phyloP scores from a whole-genome alignment of 2,329 filamentous ascomycete genomes.

The Ophiostoma pallidulum region DNA sequence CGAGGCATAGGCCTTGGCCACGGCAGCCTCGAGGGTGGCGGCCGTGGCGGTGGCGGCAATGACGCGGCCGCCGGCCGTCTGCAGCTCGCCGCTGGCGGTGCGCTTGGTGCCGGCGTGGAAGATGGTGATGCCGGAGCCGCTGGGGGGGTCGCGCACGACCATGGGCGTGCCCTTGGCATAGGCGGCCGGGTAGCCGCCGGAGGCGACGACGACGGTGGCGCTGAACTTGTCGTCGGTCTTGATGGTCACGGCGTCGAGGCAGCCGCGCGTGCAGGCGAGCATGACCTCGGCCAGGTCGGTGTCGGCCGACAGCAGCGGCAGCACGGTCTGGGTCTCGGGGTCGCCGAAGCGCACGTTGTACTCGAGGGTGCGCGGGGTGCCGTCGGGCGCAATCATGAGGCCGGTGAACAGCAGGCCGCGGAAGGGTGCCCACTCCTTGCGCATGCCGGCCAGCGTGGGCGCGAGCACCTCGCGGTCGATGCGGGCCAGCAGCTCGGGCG shows the following conservation, averaged over 20 bases:
- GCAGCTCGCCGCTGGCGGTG: slow-evolving; percentile 51
- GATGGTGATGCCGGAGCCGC: slow-evolving; percentile 52
- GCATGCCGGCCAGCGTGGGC: slow-evolving; percentile 84
- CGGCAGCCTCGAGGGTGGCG: slow-evolving; percentile 66
- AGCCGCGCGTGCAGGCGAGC: slow-evolving; percentile 71
- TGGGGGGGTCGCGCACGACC: slow-evolving; percentile 35
- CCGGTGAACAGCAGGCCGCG: slow-evolving; percentile 75
- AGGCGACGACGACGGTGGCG: slow-evolving; percentile 87
- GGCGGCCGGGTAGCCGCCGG: slow-evolving; percentile 78
- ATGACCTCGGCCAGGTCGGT: slow-evolving; percentile 83
- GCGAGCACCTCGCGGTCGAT: slow-evolving; percentile 78
- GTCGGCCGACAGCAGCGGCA: slow-evolving; percentile 66
- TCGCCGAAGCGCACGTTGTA: slow-evolving; percentile 93
- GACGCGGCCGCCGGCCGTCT: slow-evolving; percentile 79
- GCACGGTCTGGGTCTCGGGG: slow-evolving; percentile 79
- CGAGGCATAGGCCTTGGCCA: slow-evolving; percentile 70
- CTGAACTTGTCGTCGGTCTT: slow-evolving; percentile 63
- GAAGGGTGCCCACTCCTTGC: slow-evolving; percentile 64
- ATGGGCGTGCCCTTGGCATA: slow-evolving; percentile 71
- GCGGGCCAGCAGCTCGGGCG: slow-evolving; percentile 62
- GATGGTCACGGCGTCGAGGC: slow-evolving; percentile 59
- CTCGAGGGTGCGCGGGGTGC: slow-evolving; percentile 68
- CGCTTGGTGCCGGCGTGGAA: slow-evolving; percentile 87
- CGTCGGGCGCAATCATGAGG: slow-evolving; percentile 79
- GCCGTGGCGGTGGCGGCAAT: slow-evolving; percentile 81